Conservation (phyloP, 108 stramenopile genomes). For the Aurantiochytrium sp. region DNA sequence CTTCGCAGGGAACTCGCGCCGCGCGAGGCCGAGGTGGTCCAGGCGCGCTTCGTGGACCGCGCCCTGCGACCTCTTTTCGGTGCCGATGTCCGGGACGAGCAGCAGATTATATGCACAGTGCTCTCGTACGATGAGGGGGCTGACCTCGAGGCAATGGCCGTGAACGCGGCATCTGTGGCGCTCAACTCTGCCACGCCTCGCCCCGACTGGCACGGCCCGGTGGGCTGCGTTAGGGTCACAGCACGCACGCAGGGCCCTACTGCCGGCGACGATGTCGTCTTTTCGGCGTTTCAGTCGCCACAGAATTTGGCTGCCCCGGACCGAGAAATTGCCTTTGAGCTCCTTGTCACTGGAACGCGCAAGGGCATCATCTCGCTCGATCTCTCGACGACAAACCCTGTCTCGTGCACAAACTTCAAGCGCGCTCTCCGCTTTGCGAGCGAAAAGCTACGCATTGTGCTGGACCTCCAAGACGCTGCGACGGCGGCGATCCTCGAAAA, state of each 20-base stretch:
- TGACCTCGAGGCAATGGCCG: neutral
- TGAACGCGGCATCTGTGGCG: neutral
- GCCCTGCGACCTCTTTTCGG: neutral
- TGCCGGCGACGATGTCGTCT: neutral
- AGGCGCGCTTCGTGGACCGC: neutral
- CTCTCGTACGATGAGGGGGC: neutral
- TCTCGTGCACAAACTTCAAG: no score
- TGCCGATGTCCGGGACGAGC: neutral
- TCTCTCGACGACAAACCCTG: no score
- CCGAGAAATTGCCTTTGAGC: neutral
- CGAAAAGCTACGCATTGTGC: no score
- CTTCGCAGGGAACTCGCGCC: neutral
- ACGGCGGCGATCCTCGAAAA: no score
- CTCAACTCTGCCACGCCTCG: neutral
- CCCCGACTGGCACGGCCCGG: neutral
- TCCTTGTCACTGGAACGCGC: no score
- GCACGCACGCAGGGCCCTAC: neutral
- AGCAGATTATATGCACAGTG: neutral
- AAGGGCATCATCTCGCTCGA: no score
- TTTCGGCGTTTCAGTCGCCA: neutral
- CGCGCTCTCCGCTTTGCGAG: no score
- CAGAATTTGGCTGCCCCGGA: neutral
- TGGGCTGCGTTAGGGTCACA: neutral
- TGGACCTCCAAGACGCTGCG: no score
- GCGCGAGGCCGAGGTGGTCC: neutral